Conservation (phyloP, 306 rosid genomes). For the Glycine latifolia region DNA sequence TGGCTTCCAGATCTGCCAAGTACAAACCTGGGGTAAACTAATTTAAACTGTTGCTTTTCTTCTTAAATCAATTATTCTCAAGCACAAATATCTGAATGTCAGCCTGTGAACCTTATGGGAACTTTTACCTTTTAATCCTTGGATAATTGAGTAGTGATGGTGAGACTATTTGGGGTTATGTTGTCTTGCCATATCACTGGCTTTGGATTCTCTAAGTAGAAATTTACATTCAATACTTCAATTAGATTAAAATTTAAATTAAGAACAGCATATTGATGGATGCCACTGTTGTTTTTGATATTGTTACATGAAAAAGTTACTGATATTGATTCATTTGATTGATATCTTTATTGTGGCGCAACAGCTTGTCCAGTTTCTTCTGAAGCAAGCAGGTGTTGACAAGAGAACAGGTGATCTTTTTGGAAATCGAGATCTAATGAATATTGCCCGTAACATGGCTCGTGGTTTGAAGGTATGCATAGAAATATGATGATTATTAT, state of each 20-base stretch:
- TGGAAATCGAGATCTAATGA: slow-evolving; percentile 89
- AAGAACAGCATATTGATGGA: slow-evolving; percentile 26
- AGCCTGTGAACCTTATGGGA: slow-evolving; percentile 14
- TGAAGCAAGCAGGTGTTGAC: slow-evolving; percentile 98
- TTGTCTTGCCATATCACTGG: slow-evolving; percentile 11
- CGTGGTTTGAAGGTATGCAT: slow-evolving; percentile 89
- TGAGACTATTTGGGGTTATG: slow-evolving; percentile 1
- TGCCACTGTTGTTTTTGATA: slow-evolving; percentile 18
- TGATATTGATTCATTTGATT: slow-evolving; percentile 34
- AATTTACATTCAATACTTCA: slow-evolving; percentile 3
- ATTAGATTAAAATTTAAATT: slow-evolving; percentile 23
- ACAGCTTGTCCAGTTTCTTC: slow-evolving; percentile 96
- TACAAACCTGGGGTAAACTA: slow-evolving; percentile 79
- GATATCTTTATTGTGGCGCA: slow-evolving; percentile 50
- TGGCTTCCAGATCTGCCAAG: slow-evolving; percentile 79
- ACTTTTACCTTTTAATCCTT: slow-evolving; percentile 39
- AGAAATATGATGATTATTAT: slow-evolving; percentile 36
- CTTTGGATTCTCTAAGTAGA: slow-evolving; percentile 40
- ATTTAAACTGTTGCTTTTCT: slow-evolving; percentile 18
- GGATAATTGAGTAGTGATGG: slow-evolving; percentile 11
- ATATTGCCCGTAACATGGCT: slow-evolving; percentile 98
- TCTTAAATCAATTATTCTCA: slow-evolving; percentile 15
- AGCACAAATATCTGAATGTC: slow-evolving; percentile 26
- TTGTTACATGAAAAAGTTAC: slow-evolving; percentile 42
- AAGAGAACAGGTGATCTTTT: slow-evolving; percentile 88